Conservation (phyloP, 768 basidiomycete genomes). For the Amanita rubescens region DNA sequence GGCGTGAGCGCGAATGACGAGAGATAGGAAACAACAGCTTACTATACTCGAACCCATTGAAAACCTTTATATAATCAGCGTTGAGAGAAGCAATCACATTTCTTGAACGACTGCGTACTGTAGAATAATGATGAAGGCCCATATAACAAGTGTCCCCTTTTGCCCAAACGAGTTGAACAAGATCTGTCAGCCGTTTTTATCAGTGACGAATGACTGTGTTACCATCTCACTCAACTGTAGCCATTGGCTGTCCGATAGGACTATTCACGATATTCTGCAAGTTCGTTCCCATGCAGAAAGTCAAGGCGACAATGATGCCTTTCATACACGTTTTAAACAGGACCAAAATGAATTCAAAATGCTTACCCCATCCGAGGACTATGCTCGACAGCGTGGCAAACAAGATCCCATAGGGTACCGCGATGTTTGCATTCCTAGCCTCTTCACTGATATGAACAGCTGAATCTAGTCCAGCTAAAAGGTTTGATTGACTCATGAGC, state of each 20-base stretch:
- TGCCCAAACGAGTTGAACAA: constrained; percentile 42
- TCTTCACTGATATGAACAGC: constrained; percentile 67
- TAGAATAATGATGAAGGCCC: constrained; percentile 31
- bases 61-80: constrained; percentile 23
- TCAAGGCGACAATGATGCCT: constrained; percentile 54
- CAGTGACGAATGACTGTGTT: constrained; percentile 11
- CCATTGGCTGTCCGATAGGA: constrained; percentile 45
- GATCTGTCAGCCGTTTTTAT: constrained; percentile 22
- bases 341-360: not conserved
- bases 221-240: constrained; percentile 18
- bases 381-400: constrained; percentile 47
- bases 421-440: constrained; percentile 57
- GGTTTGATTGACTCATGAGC: not conserved
- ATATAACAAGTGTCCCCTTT: constrained; percentile 29
- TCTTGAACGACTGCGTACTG: constrained; percentile 21
- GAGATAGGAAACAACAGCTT: not conserved
- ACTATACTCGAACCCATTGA: constrained; percentile 57
- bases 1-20: not conserved
- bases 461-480: constrained; percentile 39
- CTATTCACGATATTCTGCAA: constrained; percentile 34
- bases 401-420: constrained; percentile 65
- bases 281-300: constrained; percentile 55
- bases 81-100: not conserved
- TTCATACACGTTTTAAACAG: not conserved
- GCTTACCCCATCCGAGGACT: constrained; percentile 52